Base-by-base conservation (phyloP, 352 stramenopile genomes). In the Pythium dissimile region DNA sequence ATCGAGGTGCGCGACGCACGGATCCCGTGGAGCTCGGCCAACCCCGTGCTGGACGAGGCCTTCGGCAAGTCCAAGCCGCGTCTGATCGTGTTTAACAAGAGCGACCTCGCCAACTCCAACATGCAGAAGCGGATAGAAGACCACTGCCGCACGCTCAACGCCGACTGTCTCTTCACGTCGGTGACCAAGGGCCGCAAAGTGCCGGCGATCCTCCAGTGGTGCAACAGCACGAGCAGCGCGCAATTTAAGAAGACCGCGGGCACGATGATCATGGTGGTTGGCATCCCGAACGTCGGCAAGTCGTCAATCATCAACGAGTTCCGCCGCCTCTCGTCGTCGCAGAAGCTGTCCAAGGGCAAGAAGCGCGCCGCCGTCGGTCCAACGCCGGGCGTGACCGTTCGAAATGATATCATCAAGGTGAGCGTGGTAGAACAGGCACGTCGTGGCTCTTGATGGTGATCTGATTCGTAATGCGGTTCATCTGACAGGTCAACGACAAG, bases 231-330 rank as follows among this genome's bases (percentile, higher is more conserved):
- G 64, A 91, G 81, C 54, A 71, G 72, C 35, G 81, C 83, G 39
- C 83, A 94, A 60, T 94, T 94, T 71, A 89, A 83, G 59, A 83
- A 72, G 56, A 93, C 85, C 5, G 85, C 81, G n/a, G 83, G 83
- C 21, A 88, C 85, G 13, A 90, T 95, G 73, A 80, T 92, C 59
- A 95, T 95, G 81, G 84, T 96, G 23, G 75, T 92, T 5, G 88
- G 88, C 10, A 92, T 96, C 51, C 88, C 88, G 13, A 96, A 96
- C 60, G 88, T 96, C n/a, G 88, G 88, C 50, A 96, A 96, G 58
- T 92, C 78, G 21, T 95, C 85, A 5, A 83, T 96, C 24, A 96
- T 96, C 58, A 95, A 95, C 48, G 81, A 90, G 56, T 93, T 95
- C 35, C 75, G 84, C 11, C 71, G 81, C 1, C 59, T 92, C 6